phyloP scores from a whole-genome alignment of 495 filamentous ascomycete genomes.

The Penicillium soppii region DNA sequence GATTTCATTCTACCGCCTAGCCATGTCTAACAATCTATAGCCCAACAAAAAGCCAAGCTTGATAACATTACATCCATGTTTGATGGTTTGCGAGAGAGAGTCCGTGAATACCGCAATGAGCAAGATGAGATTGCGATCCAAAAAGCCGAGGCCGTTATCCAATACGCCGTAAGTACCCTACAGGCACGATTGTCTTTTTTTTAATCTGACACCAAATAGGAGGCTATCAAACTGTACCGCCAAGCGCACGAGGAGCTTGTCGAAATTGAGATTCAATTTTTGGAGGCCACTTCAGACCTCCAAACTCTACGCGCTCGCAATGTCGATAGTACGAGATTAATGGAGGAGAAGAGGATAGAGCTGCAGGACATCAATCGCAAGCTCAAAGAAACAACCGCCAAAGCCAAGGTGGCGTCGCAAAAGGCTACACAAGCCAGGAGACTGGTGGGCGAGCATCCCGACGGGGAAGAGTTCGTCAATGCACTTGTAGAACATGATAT shows the following conservation, averaged over 20 bases:
- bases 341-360: slow-evolving; percentile 47
- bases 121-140: slow-evolving; percentile 58
- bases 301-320: slow-evolving; percentile 63
- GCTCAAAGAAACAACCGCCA: no score
- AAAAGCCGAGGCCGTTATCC: slow-evolving; percentile 61
- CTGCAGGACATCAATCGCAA: no score
- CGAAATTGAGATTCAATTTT: slow-evolving; percentile 62
- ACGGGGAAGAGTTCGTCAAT: slow-evolving; percentile 31
- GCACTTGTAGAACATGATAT: slow-evolving; percentile 44
- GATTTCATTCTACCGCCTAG: not conserved
- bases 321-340: slow-evolving; percentile 49
- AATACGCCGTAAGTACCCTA: slow-evolving; percentile 57
- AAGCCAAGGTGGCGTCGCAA: slow-evolving; percentile 32
- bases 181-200: not conserved
- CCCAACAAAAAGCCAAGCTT: slow-evolving; percentile 52
- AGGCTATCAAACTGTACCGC: slow-evolving; percentile 59
- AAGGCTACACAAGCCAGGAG: slow-evolving; percentile 33
- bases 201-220: slow-evolving; percentile 38
- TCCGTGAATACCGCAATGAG: slow-evolving; percentile 45
- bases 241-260: slow-evolving; percentile 60
- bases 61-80: slow-evolving; percentile 42
- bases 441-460: slow-evolving; percentile 14
- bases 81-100: slow-evolving; percentile 36
- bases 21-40: slow-evolving; percentile 33
- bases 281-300: slow-evolving; percentile 81